Evolutionary conservation across 2,329 filamentous ascomycete genomes (phyloP), one percentile per base, ranked within the genome.

Genomic region (Diaporthe sp.): DNA sequence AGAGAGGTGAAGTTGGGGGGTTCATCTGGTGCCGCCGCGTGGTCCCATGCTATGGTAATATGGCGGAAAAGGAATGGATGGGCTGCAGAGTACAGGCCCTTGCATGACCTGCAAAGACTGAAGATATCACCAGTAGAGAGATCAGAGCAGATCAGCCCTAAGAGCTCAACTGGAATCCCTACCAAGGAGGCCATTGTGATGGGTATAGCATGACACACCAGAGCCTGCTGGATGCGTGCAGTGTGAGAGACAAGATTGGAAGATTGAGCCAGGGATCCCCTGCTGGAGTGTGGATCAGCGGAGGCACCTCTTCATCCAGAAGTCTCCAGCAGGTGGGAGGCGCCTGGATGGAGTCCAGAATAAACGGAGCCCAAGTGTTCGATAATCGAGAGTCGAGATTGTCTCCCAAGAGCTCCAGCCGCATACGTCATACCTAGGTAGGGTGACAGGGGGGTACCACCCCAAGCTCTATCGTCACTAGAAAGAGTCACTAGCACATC

Each of bases 381-480:
- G 47, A 25, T n/a, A 33, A 28, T 52, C 19, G 33, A 64, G 42
- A 50, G 3, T 57, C 8, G 50, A 25, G 35, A 40, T 47, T 54
- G n/a, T n/a, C 35, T 55, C 12, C 67, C n/a, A 5, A 30, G 54
- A 67, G 40, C 25, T 58, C 76, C 76, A 77, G 77, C 78, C 78
- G 75, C 76, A 75, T 78, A 81, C 80, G 80, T 81, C 80, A 81
- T 79, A 75, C 58, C 57, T 64, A 47, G 40, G 60, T 64, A 64
- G 60, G 12, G 5, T 25, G 54, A 61, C 78, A 73, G 71, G 78
- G 78, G 74, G 74, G 40, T 28, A 33, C 45, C 45, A 45, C 54
- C 66, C 45, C 33, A 66, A 61, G 64, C 55, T 61, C 42, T 40
- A 55, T 74, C 72, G 76, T 78, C 78, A 79, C 78, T 71, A 47